A percentile compares a stretch with the other conserved stretches of the same genome.
phyloP scores from a whole-genome alignment of 1,284 basidiomycete genomes.

The Inonotus hispidus region DNA sequence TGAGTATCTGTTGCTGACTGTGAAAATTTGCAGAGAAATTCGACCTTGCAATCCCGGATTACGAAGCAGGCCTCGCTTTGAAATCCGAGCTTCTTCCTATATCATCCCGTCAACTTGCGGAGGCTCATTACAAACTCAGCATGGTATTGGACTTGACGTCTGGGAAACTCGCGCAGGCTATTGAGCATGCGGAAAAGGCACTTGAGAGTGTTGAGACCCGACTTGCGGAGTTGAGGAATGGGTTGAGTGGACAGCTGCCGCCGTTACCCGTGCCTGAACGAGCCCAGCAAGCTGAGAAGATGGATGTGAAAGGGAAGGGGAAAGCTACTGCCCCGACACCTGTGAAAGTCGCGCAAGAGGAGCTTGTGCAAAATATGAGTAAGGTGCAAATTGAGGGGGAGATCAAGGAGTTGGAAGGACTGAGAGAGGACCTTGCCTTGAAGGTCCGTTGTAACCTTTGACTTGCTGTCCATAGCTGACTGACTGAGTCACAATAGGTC shows the following conservation, averaged over 20 bases:
- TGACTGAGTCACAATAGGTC: slow-evolving; percentile 41
- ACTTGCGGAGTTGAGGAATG: slow-evolving; percentile 56
- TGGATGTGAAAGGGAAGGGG: slow-evolving; percentile 45
- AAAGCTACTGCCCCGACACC: slow-evolving; percentile 54
- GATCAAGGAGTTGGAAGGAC: slow-evolving; percentile 68
- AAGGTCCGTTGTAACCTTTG: slow-evolving; percentile 47
- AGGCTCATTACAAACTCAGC: slow-evolving; percentile 86
- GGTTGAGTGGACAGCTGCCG: slow-evolving; percentile 37
- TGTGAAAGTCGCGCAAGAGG: slow-evolving; percentile 40
- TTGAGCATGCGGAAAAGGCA: slow-evolving; percentile 73
- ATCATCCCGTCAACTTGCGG: slow-evolving; percentile 82
- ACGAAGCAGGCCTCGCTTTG: slow-evolving; percentile 65
- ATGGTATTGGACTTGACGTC: slow-evolving; percentile 85
- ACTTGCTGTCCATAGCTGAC: not conserved
- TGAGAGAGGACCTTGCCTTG: slow-evolving; percentile 73
- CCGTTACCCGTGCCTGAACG: slow-evolving; percentile 21
- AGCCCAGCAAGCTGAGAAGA: slow-evolving; percentile 20
- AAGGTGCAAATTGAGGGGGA: slow-evolving; percentile 68
- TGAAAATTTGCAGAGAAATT: slow-evolving; percentile 74
- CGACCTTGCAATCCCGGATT: slow-evolving; percentile 83
- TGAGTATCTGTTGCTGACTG: not conserved
- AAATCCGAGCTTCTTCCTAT: slow-evolving; percentile 67
- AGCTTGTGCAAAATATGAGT: slow-evolving; percentile 54
- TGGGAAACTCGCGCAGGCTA: slow-evolving; percentile 72
- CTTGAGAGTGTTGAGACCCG: slow-evolving; percentile 70